phyloP scores from a whole-genome alignment of 2,329 filamentous ascomycete genomes.

The Stachybotrys elegans region DNA sequence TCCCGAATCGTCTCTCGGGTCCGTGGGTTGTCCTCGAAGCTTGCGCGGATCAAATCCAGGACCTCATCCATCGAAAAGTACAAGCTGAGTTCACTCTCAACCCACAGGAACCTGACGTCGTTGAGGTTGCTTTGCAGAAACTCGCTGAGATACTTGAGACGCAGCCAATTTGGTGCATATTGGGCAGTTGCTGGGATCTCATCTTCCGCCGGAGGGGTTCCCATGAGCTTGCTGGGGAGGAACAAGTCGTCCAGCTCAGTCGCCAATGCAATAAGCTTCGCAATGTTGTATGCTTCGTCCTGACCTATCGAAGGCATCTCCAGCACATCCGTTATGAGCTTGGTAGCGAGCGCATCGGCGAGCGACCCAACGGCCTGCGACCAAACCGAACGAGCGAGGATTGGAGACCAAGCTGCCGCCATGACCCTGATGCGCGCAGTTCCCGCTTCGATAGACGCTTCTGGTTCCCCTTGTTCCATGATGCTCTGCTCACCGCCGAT shows the following conservation, averaged over 20 bases:
- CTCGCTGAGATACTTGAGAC: slow-evolving; percentile 59
- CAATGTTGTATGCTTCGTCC: slow-evolving; percentile 59
- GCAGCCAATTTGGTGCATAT: slow-evolving; percentile 57
- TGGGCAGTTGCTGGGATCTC: slow-evolving; percentile 52
- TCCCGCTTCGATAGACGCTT: slow-evolving; percentile 48
- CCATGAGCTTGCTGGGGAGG: slow-evolving; percentile 35
- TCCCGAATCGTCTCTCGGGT: slow-evolving; percentile 54
- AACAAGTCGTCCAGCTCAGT: slow-evolving; percentile 58
- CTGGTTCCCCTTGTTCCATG: slow-evolving; percentile 51
- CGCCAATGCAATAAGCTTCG: slow-evolving; percentile 52
- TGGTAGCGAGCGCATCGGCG: slow-evolving; percentile 52
- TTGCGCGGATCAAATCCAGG: slow-evolving; percentile 56
- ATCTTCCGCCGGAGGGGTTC: slow-evolving; percentile 20
- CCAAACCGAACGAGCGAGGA: slow-evolving; percentile 58
- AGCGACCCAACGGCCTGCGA: slow-evolving; percentile 58
- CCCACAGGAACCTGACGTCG: slow-evolving; percentile 59
- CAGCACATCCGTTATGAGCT: slow-evolving; percentile 56
- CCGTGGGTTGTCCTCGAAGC: slow-evolving; percentile 58
- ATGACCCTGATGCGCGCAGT: slow-evolving; percentile 47
- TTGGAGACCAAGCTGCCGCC: slow-evolving; percentile 51
- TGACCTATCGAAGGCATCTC: slow-evolving; percentile 57
- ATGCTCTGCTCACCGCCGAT: slow-evolving; percentile 57
- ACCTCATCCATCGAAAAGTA: slow-evolving; percentile 59
- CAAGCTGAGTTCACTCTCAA: slow-evolving; percentile 59
- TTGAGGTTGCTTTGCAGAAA: slow-evolving; percentile 62